phyloP scores from a whole-genome alignment of 2,329 filamentous ascomycete species.

The Bisporella sp. region DNA sequence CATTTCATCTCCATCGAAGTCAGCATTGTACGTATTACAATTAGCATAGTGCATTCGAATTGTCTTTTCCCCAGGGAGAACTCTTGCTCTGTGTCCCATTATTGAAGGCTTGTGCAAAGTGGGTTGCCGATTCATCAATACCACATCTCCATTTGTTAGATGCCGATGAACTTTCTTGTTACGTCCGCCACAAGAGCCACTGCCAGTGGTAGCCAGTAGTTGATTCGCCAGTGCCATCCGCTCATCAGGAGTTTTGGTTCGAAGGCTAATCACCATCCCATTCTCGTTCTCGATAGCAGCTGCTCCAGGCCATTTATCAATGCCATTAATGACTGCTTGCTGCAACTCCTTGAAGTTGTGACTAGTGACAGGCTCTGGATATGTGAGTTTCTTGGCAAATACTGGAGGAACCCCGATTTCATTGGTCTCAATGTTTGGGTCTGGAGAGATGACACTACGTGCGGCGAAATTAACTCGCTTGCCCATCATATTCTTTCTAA shows the following conservation, averaged over 20 bases:
- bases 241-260: conserved; percentile 82
- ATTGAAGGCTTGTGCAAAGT: conserved; percentile 98
- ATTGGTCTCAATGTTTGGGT: conserved; percentile 97
- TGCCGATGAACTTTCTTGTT: conserved; percentile 98
- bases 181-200: conserved; percentile 64
- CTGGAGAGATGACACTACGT: conserved; percentile 94
- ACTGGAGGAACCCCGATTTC: conserved; percentile 98
- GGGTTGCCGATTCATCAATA: conserved; percentile 97
- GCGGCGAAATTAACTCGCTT: conserved; percentile 93
- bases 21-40: conserved; percentile 98
- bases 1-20: conserved; percentile 99
- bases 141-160: conserved; percentile 92
- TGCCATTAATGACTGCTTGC: conserved; percentile 90
- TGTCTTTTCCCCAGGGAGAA: conserved; percentile 89
- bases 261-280: conserved; percentile 81
- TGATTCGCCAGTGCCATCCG: conserved; percentile 87
- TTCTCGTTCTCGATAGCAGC: conserved; percentile 93
- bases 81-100: conserved; percentile 92
- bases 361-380: conserved; percentile 93
- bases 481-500: conserved; percentile 99
- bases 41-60: conserved; percentile 99
- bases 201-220: conserved; percentile 76
- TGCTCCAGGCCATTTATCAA: conserved; percentile 90
- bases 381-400: conserved; percentile 92
- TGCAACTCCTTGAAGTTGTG: conserved; percentile 96